Conservation (phyloP, 1,284 basidiomycete genomes). For the Cryptococcus sp. region DNA sequence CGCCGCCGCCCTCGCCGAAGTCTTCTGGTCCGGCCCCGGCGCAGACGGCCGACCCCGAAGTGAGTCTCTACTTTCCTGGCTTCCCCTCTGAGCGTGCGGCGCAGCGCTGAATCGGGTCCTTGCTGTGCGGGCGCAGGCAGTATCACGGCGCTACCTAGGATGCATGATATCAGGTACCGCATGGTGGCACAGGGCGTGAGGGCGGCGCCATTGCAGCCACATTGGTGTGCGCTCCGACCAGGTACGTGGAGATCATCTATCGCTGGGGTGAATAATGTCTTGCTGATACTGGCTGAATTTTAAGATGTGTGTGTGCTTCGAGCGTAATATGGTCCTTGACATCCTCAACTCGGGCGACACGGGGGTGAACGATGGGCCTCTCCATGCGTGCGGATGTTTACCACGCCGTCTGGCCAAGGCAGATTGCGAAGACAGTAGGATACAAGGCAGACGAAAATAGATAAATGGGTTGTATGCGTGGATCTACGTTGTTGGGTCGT, state of each 20-base stretch:
- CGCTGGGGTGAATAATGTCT: too few relatives aligned
- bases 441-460: too few relatives aligned
- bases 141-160: slow-evolving; percentile 63
- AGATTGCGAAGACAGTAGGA: too few relatives aligned
- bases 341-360: too few relatives aligned
- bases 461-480: too few relatives aligned
- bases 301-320: too few relatives aligned
- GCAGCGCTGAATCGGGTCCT: background rate
- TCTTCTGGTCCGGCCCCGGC: slow-evolving; percentile 72
- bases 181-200: slow-evolving; percentile 65
- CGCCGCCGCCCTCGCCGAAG: slow-evolving; percentile 70
- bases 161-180: slow-evolving; percentile 70
- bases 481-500: too few relatives aligned
- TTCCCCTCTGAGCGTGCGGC: background rate
- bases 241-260: slow-evolving; percentile 26
- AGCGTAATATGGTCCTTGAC: too few relatives aligned
- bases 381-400: too few relatives aligned
- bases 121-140: slow-evolving; percentile 47
- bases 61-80: background rate
- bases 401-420: too few relatives aligned
- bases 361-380: too few relatives aligned
- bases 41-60: slow-evolving; percentile 35
- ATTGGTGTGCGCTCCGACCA: slow-evolving; percentile 75
- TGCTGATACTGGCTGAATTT: too few relatives aligned
- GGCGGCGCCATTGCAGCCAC: slow-evolving; percentile 69